Evolutionary conservation across 1,284 basidiomycete genomes (phyloP).

Genomic region (Ceratobasidium sp.): DNA sequence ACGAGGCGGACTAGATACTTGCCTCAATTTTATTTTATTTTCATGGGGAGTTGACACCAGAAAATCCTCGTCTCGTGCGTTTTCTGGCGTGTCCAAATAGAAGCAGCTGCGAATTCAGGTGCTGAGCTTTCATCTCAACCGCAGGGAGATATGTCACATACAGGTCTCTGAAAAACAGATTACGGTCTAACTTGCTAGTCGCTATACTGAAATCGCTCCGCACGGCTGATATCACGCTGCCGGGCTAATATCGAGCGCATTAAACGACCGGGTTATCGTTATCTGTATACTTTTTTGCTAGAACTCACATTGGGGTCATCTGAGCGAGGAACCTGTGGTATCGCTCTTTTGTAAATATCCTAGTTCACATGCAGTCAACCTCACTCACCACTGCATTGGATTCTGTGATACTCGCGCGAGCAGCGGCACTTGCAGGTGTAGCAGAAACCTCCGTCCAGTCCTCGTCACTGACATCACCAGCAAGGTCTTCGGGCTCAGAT

Average conservation of each 20-base stretch:
- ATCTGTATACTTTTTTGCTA: neutral
- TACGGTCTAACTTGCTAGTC: conserved; percentile 75
- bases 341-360: conserved; percentile 37
- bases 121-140: neutral
- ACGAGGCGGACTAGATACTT: conserved; percentile 55
- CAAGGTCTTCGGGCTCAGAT: conserved; percentile 39
- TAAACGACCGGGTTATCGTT: neutral
- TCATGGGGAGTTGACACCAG: conserved; percentile 52
- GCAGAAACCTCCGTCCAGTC: conserved; percentile 18
- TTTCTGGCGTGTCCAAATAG: conserved; percentile 82
- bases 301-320: neutral
- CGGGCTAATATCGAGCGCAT: neutral
- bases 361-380: conserved; percentile 24
- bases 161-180: conserved; percentile 80
- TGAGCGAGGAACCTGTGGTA: conserved; percentile 37
- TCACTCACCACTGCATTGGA: conserved; percentile 5
- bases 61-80: conserved; percentile 61
- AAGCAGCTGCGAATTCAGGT: conserved; percentile 63
- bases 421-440: conserved; percentile 14
- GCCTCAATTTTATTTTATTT: conserved; percentile 41
- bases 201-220: conserved; percentile 17
- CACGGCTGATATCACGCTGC: neutral
- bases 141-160: conserved; percentile 51
- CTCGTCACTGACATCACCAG: conserved; percentile 23
- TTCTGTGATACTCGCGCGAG: conserved; percentile 44